These are phyloP conservation scores for Pleurotus tuber-regium DNA, from an alignment of 768 basidiomycete species.

Conservation along the genomic window DNA sequence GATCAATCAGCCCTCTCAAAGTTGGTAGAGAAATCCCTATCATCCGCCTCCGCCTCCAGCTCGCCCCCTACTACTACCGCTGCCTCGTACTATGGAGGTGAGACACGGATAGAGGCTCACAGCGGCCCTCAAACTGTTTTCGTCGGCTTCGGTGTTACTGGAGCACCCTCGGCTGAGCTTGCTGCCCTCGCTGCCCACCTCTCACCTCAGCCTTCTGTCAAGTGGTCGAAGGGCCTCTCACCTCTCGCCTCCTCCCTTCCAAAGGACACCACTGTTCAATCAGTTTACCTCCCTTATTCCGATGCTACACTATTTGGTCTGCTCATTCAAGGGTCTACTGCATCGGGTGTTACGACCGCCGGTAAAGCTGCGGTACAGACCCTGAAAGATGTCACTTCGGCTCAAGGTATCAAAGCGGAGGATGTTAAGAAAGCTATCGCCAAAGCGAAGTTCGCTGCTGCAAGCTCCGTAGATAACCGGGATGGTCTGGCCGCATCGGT, in stretches of 20 bases:
- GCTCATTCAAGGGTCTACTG: constrained; percentile 67
- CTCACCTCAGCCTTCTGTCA: constrained; percentile 76
- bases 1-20: constrained; percentile 64
- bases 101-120: constrained; percentile 68
- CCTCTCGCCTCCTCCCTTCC: constrained; percentile 63
- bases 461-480: constrained; percentile 63
- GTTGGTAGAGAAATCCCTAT: constrained; percentile 72
- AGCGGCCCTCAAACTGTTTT: constrained; percentile 74
- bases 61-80: constrained; percentile 29
- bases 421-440: constrained; percentile 79
- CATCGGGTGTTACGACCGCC: constrained; percentile 62
- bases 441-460: constrained; percentile 86
- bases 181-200: constrained; percentile 80
- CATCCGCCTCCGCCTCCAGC: constrained; percentile 38
- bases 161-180: constrained; percentile 64
- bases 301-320: constrained; percentile 89
- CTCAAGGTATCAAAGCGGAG: constrained; percentile 59
- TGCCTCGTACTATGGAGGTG: constrained; percentile 74
- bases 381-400: constrained; percentile 60
- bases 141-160: constrained; percentile 81
- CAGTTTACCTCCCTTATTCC: constrained; percentile 85
- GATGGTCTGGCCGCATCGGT: constrained; percentile 62
- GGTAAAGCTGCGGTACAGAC: constrained; percentile 67
- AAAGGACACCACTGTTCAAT: constrained; percentile 59
- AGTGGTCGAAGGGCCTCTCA: constrained; percentile 80